Evolutionary conservation across 768 basidiomycete species (phyloP), one percentile per base, ranked within the genome.

Genomic region (Agrocybe chaxingu): DNA sequence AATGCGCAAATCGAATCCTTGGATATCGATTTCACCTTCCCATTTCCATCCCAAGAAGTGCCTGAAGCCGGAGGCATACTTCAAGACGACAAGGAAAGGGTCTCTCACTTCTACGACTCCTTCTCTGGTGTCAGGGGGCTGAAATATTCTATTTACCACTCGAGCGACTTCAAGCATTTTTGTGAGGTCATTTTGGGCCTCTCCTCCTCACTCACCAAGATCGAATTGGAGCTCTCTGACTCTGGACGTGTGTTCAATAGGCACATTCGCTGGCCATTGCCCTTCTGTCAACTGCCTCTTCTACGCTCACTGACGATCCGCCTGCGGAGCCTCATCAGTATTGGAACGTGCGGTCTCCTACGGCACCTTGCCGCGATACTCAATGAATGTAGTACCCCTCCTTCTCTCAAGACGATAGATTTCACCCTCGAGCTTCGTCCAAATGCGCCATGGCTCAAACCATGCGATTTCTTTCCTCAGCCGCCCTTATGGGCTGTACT

Each of bases 1-100:
- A 52, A 50, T 24, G 48, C 45, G 19, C 57, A 55, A 37, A 39
- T 58, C 24, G 51, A 51, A 31, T 50, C 53, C 11, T 33, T 58
- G 38, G 51, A 53, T 43, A 53, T 58, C 38, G 57, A 58, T 37
- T 55, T 53, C 30, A 50, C 53, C 3, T 58, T 58, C 12, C 57
- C 57, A 4, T 53, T 55, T 32, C 48, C 51, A 1, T 13, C 35
- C 3, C n/a, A 30, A 31, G 31, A 24, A 19, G 33, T 44, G 5
- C 9, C 47, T 40, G 44, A 50, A 12, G 11, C 43, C 8, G 44
- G 36, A 3, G 12, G 11, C 16, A 12, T 12, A 38, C 3, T 38
- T 7, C 19, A 47, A n/a, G 32, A 35, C 12, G 41, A 34, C 11
- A 46, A 40, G 11, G 53, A 52, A 32, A 13, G 7, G 13, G 39